Base-by-base conservation (phyloP, 768 basidiomycete genomes). In the Amanita brunnescens region DNA sequence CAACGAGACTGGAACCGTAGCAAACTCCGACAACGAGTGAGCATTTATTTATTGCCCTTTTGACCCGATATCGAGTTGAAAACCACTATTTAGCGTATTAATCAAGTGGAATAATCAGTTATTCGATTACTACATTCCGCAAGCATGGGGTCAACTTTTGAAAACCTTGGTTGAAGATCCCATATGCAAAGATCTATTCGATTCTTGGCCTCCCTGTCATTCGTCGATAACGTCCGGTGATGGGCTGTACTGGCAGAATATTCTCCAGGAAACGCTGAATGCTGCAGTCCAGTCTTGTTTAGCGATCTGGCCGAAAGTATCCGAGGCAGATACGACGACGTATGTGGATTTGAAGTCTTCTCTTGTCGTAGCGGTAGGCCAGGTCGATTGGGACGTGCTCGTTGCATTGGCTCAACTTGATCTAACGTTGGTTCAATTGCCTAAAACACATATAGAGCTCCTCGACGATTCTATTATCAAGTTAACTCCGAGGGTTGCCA, bases 101-200 rank as follows among this genome's bases (percentile, higher is more conserved):
- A 64, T 75, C 1, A 67, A 69, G 56, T 79, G 78, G 78, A 79
- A 79, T 52, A 59, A 57, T 12, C 57, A 73, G 6, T 56, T 79
- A 0, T 78, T 78, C 50, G 61, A 71, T 6, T 55, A 59, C 2
- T 73, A 72, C 51, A 69, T 78, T n/a, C 76, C 78, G 0, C 55
- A 60, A 13, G 67, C 72, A 2, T 78, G 75, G 76, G 61, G 61
- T 10, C 49, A 44, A 1, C 56, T 77, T 0, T 57, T 78, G 0
- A 59, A 61, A 10, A 53, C 63, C 8, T 57, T 74, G 3, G 55
- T 63, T n/a, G 40, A 62, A 16, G 49, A 48, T 1, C 56, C 62
- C 5, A 49, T 53, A 0, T 47, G 62, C 6, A 37, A 51, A 2
- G 55, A 71, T 16, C 56, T 75, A 14, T 76, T 70, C 55, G 54